These are phyloP conservation scores for Cercospora berteroae DNA, from an alignment of 2,329 filamentous ascomycete genomes.

Conservation along the genomic window DNA sequence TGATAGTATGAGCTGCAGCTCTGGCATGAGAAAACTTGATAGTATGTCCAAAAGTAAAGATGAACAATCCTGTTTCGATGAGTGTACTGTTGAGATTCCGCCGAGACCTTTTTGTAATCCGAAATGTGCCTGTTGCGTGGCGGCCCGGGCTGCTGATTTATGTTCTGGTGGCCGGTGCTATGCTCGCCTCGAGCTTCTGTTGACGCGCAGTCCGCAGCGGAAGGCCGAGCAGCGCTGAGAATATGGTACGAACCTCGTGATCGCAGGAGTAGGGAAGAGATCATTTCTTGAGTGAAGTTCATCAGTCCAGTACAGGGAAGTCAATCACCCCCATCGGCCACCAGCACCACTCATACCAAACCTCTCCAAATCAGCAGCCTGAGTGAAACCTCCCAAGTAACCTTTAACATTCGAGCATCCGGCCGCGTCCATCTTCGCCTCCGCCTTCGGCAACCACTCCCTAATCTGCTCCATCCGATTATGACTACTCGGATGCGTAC, in stretches of 20 bases:
- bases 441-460: slow-evolving; percentile 53
- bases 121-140: background rate
- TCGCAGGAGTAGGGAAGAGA: background rate
- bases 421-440: slow-evolving; percentile 38
- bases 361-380: slow-evolving; percentile 10
- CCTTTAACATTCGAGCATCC: slow-evolving; percentile 23
- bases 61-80: background rate
- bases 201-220: background rate
- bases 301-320: background rate
- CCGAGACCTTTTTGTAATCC: background rate
- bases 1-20: background rate
- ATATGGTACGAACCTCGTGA: too few relatives aligned
- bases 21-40: background rate
- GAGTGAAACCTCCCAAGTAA: slow-evolving; percentile 1
- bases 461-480: slow-evolving; percentile 64
- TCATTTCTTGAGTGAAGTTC: background rate
- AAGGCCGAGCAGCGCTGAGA: background rate
- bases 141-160: background rate
- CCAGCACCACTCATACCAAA: background rate
- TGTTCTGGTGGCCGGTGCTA: background rate
- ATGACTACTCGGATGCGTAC: slow-evolving; percentile 71
- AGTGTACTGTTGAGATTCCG: background rate
- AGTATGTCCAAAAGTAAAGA: background rate
- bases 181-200: background rate
- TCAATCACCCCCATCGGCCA: background rate